Evolutionary conservation across 1,139 yeast genomes (phyloP).

Genomic region (Spathaspora sp.): DNA sequence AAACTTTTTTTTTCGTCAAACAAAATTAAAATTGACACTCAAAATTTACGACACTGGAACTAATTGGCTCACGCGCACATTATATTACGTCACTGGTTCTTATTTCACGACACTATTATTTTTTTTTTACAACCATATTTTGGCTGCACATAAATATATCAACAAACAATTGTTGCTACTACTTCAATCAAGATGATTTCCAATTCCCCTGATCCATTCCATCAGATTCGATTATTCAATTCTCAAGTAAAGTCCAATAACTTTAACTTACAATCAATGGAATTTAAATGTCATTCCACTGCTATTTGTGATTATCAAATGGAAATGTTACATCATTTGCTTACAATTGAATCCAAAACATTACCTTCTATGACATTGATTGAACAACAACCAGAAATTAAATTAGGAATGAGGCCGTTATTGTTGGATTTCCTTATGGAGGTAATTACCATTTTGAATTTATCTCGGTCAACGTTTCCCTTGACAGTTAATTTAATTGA

Average conservation of each 20-base stretch:
- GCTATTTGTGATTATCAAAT: constrained; percentile 40
- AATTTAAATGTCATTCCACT: constrained; percentile 40
- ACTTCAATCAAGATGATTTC: constrained; percentile 9
- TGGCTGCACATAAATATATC: neutral
- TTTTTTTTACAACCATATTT: constrained; percentile 6
- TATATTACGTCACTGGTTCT: constrained; percentile 1
- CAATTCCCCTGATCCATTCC: constrained; percentile 37
- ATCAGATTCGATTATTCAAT: constrained; percentile 34
- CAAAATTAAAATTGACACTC: neutral
- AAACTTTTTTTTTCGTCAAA: constrained; percentile 4
- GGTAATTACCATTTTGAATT: constrained; percentile 47
- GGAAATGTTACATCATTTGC: constrained; percentile 41
- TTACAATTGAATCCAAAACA: constrained; percentile 32
- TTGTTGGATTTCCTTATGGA: constrained; percentile 55
- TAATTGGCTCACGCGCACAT: neutral
- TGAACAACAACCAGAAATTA: constrained; percentile 53
- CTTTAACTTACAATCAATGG: constrained; percentile 37
- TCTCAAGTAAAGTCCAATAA: constrained; percentile 35
- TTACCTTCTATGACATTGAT: constrained; percentile 41
- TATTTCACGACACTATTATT: constrained; percentile 1
- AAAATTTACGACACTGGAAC: constrained; percentile 1
- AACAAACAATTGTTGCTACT: neutral
- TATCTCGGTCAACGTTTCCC: constrained; percentile 54
- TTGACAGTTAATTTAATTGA: constrained; percentile 55
- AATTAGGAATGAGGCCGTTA: constrained; percentile 49